phyloP scores from a whole-genome alignment of 2,329 filamentous ascomycete genomes.

The Pestalotiopsis sp. region DNA sequence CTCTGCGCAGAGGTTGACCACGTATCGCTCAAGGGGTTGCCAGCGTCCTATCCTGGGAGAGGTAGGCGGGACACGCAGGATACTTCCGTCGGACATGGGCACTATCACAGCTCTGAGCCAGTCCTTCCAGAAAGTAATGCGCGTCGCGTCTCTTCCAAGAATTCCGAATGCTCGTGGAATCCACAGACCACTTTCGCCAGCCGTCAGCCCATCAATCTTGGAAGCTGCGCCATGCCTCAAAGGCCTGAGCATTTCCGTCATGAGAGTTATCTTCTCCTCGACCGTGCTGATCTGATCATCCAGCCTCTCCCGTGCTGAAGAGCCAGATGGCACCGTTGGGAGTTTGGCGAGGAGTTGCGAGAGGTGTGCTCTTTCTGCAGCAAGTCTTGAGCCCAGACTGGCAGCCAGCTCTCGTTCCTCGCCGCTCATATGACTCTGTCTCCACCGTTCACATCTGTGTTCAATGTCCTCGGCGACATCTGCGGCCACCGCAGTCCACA shows the following conservation, averaged over 20 bases:
- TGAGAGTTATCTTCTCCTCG: slow-evolving; percentile 94
- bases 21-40: slow-evolving; percentile 95
- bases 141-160: slow-evolving; percentile 78
- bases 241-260: slow-evolving; percentile 93
- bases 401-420: slow-evolving; percentile 91
- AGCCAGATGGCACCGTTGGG: slow-evolving; percentile 79
- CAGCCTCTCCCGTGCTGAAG: slow-evolving; percentile 76
- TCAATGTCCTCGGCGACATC: slow-evolving; percentile 84
- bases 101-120: slow-evolving; percentile 94
- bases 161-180: slow-evolving; percentile 92
- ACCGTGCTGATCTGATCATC: slow-evolving; percentile 95
- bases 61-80: slow-evolving; percentile 82
- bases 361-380: slow-evolving; percentile 83
- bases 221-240: slow-evolving; percentile 92
- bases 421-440: slow-evolving; percentile 83
- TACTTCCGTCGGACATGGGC: slow-evolving; percentile 87
- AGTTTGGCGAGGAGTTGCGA: slow-evolving; percentile 85
- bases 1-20: slow-evolving; percentile 95
- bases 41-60: slow-evolving; percentile 91
- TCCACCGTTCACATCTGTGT: slow-evolving; percentile 81
- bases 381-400: slow-evolving; percentile 86
- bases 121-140: slow-evolving; percentile 97
- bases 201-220: slow-evolving; percentile 95
- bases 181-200: slow-evolving; percentile 95
- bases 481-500: slow-evolving; percentile 87